Percentiles rank a stretch among this genome's conserved stretches.
Evolutionary conservation across 495 filamentous ascomycete species (phyloP).

Genomic region (Hyaloscypha bicolor): DNA sequence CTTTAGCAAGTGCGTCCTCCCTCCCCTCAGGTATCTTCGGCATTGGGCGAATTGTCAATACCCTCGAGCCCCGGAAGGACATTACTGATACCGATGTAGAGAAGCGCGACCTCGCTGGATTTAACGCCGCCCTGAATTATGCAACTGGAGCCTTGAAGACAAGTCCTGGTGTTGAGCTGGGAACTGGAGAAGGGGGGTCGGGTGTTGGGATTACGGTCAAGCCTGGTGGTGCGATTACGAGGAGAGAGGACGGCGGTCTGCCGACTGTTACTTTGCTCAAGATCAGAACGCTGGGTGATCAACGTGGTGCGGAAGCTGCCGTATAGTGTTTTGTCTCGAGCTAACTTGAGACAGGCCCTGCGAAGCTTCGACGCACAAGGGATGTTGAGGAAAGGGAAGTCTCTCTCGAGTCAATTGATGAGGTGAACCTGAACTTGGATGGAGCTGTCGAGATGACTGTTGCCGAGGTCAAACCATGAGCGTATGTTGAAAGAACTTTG

Average conservation of each 20-base stretch:
- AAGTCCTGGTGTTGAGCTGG: slow-evolving; percentile 48
- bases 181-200: slow-evolving; percentile 48
- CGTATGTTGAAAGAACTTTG: not conserved
- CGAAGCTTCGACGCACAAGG: not conserved
- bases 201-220: slow-evolving; percentile 53
- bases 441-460: not conserved
- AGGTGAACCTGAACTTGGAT: slow-evolving; percentile 12
- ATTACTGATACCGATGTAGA: slow-evolving; percentile 11
- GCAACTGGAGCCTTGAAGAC: slow-evolving; percentile 48
- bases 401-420: not conserved
- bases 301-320: not conserved
- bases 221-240: slow-evolving; percentile 4
- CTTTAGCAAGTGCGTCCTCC: not conserved
- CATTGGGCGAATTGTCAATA: slow-evolving; percentile 12
- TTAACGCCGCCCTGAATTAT: slow-evolving; percentile 49
- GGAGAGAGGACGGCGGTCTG: not conserved
- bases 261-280: slow-evolving; percentile 9
- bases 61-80: slow-evolving; percentile 5
- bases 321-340: not conserved
- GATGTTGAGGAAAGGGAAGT: not conserved
- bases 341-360: not conserved
- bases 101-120: slow-evolving; percentile 49
- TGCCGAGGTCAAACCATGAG: slow-evolving; percentile 8
- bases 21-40: slow-evolving; percentile 7
- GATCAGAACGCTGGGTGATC: slow-evolving; percentile 3